Conservation (phyloP, 164 flowering plant genomes). For the Aristolochia fimbriata region DNA sequence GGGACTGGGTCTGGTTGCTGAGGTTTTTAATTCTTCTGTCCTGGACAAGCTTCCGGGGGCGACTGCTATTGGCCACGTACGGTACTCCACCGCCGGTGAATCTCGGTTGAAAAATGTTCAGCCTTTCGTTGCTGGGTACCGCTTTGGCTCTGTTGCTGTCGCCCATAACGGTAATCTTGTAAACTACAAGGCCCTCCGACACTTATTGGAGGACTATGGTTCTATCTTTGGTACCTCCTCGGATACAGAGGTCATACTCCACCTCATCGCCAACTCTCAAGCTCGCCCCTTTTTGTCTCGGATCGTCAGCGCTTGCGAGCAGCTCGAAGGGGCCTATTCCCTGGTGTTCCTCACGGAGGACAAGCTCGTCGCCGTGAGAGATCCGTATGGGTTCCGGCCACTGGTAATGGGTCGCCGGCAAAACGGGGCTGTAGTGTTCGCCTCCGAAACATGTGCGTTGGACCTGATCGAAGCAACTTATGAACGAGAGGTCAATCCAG, state of each 20-base stretch:
- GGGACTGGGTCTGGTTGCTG: constrained; percentile 83
- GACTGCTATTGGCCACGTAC: constrained; percentile 78
- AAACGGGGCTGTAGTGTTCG: constrained; percentile 86
- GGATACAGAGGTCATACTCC: constrained; percentile 91
- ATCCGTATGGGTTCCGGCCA: constrained; percentile 81
- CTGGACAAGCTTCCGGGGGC: constrained; percentile 63
- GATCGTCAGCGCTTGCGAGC: constrained; percentile 77
- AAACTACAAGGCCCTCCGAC: constrained; percentile 53
- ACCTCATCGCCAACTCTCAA: constrained; percentile 75
- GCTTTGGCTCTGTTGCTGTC: constrained; percentile 86
- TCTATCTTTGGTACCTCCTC: constrained; percentile 80
- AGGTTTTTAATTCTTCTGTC: constrained; percentile 64
- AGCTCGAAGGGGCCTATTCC: constrained; percentile 80
- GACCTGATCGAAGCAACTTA: constrained; percentile 83
- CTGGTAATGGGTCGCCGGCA: constrained; percentile 85
- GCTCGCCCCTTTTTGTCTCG: constrained; percentile 60
- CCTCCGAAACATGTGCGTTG: constrained; percentile 86
- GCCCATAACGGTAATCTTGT: constrained; percentile 94
- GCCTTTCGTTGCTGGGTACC: constrained; percentile 82
- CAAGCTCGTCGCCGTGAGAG: constrained; percentile 87
- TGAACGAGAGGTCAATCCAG: constrained; percentile 82
- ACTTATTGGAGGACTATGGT: constrained; percentile 64
- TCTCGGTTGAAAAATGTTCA: constrained; percentile 91
- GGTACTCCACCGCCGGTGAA: constrained; percentile 89
- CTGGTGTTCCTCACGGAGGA: constrained; percentile 82